Conservation (phyloP, 148 eudicot species). For the Cornus controversa region DNA sequence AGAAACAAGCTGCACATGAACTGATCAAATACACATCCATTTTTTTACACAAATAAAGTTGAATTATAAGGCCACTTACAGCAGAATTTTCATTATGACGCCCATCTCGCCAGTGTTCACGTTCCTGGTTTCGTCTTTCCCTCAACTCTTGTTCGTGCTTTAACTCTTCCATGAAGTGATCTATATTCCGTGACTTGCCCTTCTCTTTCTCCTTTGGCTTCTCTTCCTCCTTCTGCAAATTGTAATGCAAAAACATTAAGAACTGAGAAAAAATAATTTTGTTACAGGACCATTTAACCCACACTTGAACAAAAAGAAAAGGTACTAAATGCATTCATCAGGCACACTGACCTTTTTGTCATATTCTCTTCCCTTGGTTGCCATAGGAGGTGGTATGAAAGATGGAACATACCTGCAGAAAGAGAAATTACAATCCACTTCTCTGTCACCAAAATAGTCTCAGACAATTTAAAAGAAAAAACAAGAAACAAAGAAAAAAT, state of each 20-base stretch:
- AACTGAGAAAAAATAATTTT: conserved; percentile 8
- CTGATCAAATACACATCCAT: neutral
- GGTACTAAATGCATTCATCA: conserved; percentile 14
- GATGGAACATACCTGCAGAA: conserved; percentile 96
- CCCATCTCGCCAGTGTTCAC: conserved; percentile 75
- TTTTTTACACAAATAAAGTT: neutral
- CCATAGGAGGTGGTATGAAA: conserved; percentile 93
- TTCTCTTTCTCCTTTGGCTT: conserved; percentile 88
- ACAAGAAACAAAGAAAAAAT: neutral
- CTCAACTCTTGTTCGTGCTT: conserved; percentile 95
- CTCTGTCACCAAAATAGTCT: conserved; percentile 3
- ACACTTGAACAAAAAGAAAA: neutral
- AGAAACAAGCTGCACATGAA: neutral
- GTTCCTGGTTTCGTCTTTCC: conserved; percentile 87
- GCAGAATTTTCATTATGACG: conserved; percentile 59
- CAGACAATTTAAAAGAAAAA: neutral
- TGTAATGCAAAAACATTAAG: neutral
- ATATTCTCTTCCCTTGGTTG: conserved; percentile 74
- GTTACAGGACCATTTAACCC: conserved; percentile 5
- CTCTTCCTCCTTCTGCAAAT: conserved; percentile 63
- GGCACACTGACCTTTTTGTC: conserved; percentile 69
- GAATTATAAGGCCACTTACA: conserved; percentile 40
- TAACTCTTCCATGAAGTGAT: conserved; percentile 95
- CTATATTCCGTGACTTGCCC: conserved; percentile 88
- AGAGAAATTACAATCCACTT: conserved; percentile 27